Evolutionary conservation across 208 protist genomes (phyloP).

Genomic region (Entamoeba dispar): DNA sequence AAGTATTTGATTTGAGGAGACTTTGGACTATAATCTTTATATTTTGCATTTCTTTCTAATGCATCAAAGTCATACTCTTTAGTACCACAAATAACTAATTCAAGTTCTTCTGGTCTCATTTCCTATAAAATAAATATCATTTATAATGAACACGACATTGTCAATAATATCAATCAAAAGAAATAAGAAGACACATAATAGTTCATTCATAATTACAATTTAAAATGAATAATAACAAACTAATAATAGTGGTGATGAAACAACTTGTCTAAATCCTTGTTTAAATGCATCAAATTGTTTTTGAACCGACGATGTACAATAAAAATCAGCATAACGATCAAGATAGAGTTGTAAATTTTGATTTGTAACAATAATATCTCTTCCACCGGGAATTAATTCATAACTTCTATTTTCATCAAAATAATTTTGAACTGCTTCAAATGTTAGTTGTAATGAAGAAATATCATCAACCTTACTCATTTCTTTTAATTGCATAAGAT

Average conservation of each 20-base stretch:
- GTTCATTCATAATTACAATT: no score
- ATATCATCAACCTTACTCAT: not conserved
- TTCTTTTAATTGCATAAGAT: not conserved
- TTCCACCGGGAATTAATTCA: constrained; percentile 28
- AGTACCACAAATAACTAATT: not conserved
- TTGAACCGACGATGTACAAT: constrained; percentile 38
- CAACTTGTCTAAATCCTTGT: not conserved
- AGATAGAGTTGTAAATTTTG: constrained; percentile 49
- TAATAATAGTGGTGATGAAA: not conserved
- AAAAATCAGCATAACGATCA: constrained; percentile 36
- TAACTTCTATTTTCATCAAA: not conserved
- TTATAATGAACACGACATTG: no score
- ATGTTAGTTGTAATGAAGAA: not conserved
- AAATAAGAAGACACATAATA: no score
- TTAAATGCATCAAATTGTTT: constrained; percentile 5
- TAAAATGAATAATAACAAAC: not conserved
- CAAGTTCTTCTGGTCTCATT: not conserved
- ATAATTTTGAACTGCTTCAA: not conserved
- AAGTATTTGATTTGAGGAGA: not conserved
- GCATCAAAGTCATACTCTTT: not conserved
- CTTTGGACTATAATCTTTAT: not conserved
- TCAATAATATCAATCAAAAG: no score
- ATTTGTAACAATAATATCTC: constrained; percentile 40
- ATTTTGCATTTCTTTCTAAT: not conserved
- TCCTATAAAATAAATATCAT: not conserved